Evolutionary conservation across 202 grass and related monocot genomes (phyloP).

Genomic region (Eragrostis tef): DNA sequence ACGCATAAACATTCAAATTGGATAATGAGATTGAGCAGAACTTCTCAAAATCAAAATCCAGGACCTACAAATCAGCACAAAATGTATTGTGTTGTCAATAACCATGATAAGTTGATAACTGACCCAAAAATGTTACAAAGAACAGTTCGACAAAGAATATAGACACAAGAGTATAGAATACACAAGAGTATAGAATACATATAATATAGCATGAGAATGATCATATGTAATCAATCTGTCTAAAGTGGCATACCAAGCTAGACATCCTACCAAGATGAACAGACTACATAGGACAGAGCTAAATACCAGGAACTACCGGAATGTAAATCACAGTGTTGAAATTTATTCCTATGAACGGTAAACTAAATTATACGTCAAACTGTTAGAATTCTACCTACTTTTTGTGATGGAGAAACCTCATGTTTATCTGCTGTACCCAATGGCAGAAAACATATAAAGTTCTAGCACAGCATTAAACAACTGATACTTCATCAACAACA

Average conservation of each 20-base stretch:
- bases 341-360: neutral
- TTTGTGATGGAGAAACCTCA: neutral
- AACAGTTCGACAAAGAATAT: neutral
- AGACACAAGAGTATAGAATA: neutral
- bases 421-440: neutral
- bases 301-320: neutral
- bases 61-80: slow-evolving; percentile 61
- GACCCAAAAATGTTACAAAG: neutral
- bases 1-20: slow-evolving; percentile 95
- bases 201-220: neutral
- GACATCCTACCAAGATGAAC: neutral
- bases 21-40: slow-evolving; percentile 97
- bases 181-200: neutral
- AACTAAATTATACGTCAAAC: neutral
- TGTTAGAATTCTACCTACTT: neutral
- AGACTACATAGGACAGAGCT: neutral
- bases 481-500: neutral
- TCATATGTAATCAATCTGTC: neutral
- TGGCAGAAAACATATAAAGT: neutral
- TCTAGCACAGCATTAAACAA: neutral
- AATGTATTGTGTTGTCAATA: neutral
- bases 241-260: neutral
- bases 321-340: neutral
- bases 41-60: slow-evolving; percentile 99
- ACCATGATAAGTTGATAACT: slow-evolving; percentile 24